phyloP scores from a whole-genome alignment of 2,329 filamentous ascomycete species.

The Cordyceps tenuipes region DNA sequence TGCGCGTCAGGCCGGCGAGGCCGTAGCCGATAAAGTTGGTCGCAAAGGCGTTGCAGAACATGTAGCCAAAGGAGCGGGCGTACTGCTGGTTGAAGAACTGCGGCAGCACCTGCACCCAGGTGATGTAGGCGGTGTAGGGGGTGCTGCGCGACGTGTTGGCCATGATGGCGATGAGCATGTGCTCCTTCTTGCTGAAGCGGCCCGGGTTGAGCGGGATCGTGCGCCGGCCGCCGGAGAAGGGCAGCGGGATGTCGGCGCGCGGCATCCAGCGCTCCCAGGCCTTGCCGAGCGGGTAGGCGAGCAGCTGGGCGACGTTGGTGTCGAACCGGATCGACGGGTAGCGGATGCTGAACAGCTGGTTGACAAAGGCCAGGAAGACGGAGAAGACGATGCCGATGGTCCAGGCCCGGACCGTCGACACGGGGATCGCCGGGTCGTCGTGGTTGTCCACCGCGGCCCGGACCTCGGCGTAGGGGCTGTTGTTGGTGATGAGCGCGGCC shows the following conservation, averaged over 20 bases:
- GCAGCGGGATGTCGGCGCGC: slow-evolving; percentile 16
- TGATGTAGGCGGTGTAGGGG: slow-evolving; percentile 35
- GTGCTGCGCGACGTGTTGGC: slow-evolving; percentile 39
- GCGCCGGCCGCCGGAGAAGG: slow-evolving; percentile 23
- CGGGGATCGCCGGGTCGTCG: slow-evolving; percentile 27
- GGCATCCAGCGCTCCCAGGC: slow-evolving; percentile 27
- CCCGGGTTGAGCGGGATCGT: slow-evolving; percentile 36
- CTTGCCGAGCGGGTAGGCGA: slow-evolving; percentile 29
- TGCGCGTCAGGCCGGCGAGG: slow-evolving; percentile 33
- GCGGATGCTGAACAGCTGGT: slow-evolving; percentile 31
- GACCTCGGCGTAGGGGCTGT: slow-evolving; percentile 28
- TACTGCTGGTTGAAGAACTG: slow-evolving; percentile 36
- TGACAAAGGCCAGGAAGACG: slow-evolving; percentile 23
- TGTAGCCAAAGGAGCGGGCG: slow-evolving; percentile 33
- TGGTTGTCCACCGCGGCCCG: slow-evolving; percentile 33
- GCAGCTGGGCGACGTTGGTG: slow-evolving; percentile 29
- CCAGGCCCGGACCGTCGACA: slow-evolving; percentile 30
- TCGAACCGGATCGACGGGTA: slow-evolving; percentile 29
- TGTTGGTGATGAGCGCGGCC: slow-evolving; percentile 24
- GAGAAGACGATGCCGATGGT: slow-evolving; percentile 26
- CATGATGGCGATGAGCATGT: slow-evolving; percentile 43
- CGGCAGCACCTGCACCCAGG: slow-evolving; percentile 34
- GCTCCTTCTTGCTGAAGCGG: slow-evolving; percentile 43
- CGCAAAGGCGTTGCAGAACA: slow-evolving; percentile 35
- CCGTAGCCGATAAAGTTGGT: slow-evolving; percentile 43